Base-by-base conservation (phyloP, 495 filamentous ascomycete species). In the Penicillium goetzii region DNA sequence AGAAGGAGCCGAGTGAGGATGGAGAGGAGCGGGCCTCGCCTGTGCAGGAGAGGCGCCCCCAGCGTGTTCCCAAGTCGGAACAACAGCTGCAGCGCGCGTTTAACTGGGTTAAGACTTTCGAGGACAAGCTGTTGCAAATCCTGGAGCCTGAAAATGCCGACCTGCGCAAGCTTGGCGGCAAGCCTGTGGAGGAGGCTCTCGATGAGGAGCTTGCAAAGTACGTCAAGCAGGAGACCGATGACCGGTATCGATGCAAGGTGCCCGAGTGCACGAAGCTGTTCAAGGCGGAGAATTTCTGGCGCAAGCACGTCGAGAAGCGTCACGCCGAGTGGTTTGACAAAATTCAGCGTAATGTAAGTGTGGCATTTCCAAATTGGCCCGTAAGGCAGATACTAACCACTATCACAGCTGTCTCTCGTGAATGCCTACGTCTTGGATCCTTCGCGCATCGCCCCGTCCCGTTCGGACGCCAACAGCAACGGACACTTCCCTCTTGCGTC, bases 61-160 rank as follows among this genome's bases (percentile, higher is more conserved):
- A 85, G 40, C 88, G 87, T 32, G 84, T 85, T 43, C 83, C 84
- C 54, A 97, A 96, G 76, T 84, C 86, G 1, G 93, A 97, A 68
- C 89, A 94, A 68, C 96, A 98, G 76, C 84, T 98, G 33, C 90
- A 92, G 71, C 87, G 96, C 47, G 96, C 95, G 1, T 97, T 92
- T 79, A 99, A 99, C 68, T 98, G 96, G 96, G 96, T 97, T n/a
- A 94, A 89, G 77, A 97, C 93, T 0, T 99, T 96, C 69, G 95
- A 99, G 71, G 95, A 99, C 66, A 99, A 98, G 80, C 83, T 97
- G 57, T 80, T 91, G 72, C 92, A 95, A 72, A 90, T 96, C 43
- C 81, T 99, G 21, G 93, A 98, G 70, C 94, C 94, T 7, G 90
- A 97, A 30, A 86, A 86, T 59, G 91, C 90, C 40, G 92, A 97